phyloP scores from a whole-genome alignment of 1,139 yeast genomes.

The Eremothecium cymbalariae region DNA sequence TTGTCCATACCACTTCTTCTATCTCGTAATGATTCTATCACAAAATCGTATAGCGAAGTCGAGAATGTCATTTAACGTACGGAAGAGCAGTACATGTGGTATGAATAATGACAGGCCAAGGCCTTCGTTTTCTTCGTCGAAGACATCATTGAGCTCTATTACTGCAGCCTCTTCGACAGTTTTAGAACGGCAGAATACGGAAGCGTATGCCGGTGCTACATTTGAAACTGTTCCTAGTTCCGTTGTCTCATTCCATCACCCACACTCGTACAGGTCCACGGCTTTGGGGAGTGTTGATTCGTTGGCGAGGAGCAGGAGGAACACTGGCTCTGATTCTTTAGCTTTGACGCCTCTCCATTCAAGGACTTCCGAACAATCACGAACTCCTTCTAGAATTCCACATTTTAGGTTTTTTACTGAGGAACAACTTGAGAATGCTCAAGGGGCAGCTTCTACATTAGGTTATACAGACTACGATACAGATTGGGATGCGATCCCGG shows the following conservation, averaged over 20 bases:
- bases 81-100: conserved; percentile 1
- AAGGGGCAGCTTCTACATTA: conserved; percentile 71
- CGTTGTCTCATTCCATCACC: conserved; percentile 77
- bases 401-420: conserved; percentile 71
- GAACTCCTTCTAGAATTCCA: conserved; percentile 30
- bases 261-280: conserved; percentile 33
- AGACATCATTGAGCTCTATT: conserved; percentile 27
- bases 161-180: conserved; percentile 26
- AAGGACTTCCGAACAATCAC: conserved; percentile 11
- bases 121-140: conserved; percentile 27
- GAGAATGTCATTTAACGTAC: conserved; percentile 4
- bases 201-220: conserved; percentile 85
- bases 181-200: conserved; percentile 37
- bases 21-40: no score
- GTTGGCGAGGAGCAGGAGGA: conserved; percentile 28
- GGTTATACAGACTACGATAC: conserved; percentile 57
- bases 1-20: no score
- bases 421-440: conserved; percentile 78
- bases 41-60: neutral
- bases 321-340: conserved; percentile 28
- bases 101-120: conserved; percentile 3
- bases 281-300: conserved; percentile 24
- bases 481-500: conserved; percentile 50
- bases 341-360: conserved; percentile 8
- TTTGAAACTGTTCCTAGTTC: conserved; percentile 87